Conservation (phyloP, 2,329 filamentous ascomycete species). For the Amauroascus verrucosus region DNA sequence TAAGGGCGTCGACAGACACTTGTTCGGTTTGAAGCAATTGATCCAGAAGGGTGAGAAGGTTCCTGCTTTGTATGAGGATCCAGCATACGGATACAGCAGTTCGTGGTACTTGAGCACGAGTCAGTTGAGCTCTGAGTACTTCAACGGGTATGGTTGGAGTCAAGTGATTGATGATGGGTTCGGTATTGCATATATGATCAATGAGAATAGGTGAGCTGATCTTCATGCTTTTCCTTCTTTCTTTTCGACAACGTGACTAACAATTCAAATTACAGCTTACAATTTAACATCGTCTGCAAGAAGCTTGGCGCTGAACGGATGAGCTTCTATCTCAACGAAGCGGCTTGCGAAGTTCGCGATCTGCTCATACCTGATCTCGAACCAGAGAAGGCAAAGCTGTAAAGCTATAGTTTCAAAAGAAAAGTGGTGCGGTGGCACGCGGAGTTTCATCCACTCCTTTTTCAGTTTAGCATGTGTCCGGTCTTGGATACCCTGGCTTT, state of each 20-base stretch:
- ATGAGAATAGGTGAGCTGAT: conserved; percentile 70
- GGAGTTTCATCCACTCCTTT: neutral
- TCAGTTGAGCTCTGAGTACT: conserved; percentile 91
- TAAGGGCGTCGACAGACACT: conserved; percentile 86
- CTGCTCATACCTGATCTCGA: conserved; percentile 69
- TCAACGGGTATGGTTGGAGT: conserved; percentile 98
- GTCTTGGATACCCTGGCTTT: neutral
- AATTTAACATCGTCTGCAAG: conserved; percentile 98
- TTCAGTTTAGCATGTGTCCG: neutral
- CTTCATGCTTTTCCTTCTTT: neutral
- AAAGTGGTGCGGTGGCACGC: neutral
- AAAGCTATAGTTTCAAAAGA: conserved; percentile 24
- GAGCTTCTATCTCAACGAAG: conserved; percentile 93
- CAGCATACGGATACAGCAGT: conserved; percentile 69
- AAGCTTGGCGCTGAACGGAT: conserved; percentile 80
- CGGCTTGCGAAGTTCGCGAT: conserved; percentile 79
- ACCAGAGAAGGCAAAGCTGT: conserved; percentile 77
- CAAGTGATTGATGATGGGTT: conserved; percentile 95
- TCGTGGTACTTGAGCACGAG: conserved; percentile 84
- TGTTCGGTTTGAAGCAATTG: conserved; percentile 94
- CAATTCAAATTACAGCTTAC: conserved; percentile 51
- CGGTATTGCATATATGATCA: conserved; percentile 99
- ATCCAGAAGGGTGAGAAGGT: conserved; percentile 69
- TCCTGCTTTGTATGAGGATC: conserved; percentile 76
- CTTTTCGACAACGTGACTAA: conserved; percentile 3